Conservation (phyloP, 441 rosid genomes). For the Francoa sonchifolia region DNA sequence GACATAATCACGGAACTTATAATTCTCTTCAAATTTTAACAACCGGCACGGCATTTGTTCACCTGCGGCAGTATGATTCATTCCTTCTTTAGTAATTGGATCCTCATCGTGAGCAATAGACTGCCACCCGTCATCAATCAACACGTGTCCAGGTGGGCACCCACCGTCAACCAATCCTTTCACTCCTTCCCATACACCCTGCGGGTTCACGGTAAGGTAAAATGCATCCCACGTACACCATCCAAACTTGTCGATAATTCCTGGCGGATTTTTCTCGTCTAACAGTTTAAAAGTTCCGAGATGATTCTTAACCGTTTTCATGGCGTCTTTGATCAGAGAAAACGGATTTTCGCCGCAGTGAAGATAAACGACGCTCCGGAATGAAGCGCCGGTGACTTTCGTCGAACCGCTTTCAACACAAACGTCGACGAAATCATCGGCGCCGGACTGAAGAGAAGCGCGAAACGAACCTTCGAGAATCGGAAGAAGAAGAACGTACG, state of each 20-base stretch:
- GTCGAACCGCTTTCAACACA: constrained; percentile 79
- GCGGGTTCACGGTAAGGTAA: constrained; percentile 64
- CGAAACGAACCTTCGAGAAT: constrained; percentile 64
- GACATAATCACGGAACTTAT: constrained; percentile 60
- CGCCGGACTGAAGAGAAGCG: constrained; percentile 50
- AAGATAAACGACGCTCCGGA: constrained; percentile 39
- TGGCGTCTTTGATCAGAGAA: constrained; percentile 53
- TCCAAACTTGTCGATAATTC: constrained; percentile 78
- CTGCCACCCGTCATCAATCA: constrained; percentile 95
- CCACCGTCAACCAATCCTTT: constrained; percentile 67
- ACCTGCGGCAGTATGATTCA: constrained; percentile 58
- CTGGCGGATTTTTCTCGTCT: constrained; percentile 72
- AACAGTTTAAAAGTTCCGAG: constrained; percentile 56
- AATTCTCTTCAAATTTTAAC: constrained; percentile 63
- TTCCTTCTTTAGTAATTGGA: constrained; percentile 58
- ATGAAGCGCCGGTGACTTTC: constrained; percentile 32
- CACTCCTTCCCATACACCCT: constrained; percentile 63
- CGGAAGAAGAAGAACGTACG: constrained; percentile 62
- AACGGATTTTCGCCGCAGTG: constrained; percentile 67
- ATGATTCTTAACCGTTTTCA: constrained; percentile 47
- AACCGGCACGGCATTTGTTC: constrained; percentile 95
- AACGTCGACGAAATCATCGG: constrained; percentile 46
- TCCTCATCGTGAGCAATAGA: constrained; percentile 63
- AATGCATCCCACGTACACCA: constrained; percentile 99
- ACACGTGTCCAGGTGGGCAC: constrained; percentile 79